A percentile compares a stretch with the other conserved stretches of the same genome.
Conservation (phyloP, 768 basidiomycete species). For the Dioszegia crocea region DNA sequence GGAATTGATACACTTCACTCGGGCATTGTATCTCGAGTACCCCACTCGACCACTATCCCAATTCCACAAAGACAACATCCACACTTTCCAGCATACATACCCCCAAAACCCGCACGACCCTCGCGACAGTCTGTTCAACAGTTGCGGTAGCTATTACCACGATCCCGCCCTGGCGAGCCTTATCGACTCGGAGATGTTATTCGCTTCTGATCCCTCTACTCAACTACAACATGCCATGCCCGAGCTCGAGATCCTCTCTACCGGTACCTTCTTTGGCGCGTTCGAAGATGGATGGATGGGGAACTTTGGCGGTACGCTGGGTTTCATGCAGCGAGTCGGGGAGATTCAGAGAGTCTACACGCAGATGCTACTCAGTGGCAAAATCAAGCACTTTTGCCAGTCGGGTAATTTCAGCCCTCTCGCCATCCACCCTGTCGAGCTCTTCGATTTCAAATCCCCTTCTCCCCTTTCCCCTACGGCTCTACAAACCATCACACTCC, state of each 20-base stretch:
- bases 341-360: background rate
- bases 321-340: background rate
- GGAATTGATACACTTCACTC: background rate
- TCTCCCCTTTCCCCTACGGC: background rate
- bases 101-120: background rate
- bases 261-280: background rate
- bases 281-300: background rate
- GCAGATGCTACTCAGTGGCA: background rate
- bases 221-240: slow-evolving; percentile 3
- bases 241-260: background rate
- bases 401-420: background rate
- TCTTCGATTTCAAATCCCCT: background rate
- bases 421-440: background rate
- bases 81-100: background rate
- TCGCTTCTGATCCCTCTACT: background rate
- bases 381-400: slow-evolving; percentile 2
- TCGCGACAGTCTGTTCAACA: no score
- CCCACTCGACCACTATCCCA: background rate
- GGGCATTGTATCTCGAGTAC: background rate
- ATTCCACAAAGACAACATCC: background rate
- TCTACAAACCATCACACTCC: background rate
- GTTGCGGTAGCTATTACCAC: background rate
- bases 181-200: background rate
- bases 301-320: background rate
- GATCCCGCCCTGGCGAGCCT: background rate